Percentiles rank a stretch among this genome's conserved stretches.
Evolutionary conservation across 1,284 basidiomycete species (phyloP).

Genomic region (Microbotryomycetes sp.): DNA sequence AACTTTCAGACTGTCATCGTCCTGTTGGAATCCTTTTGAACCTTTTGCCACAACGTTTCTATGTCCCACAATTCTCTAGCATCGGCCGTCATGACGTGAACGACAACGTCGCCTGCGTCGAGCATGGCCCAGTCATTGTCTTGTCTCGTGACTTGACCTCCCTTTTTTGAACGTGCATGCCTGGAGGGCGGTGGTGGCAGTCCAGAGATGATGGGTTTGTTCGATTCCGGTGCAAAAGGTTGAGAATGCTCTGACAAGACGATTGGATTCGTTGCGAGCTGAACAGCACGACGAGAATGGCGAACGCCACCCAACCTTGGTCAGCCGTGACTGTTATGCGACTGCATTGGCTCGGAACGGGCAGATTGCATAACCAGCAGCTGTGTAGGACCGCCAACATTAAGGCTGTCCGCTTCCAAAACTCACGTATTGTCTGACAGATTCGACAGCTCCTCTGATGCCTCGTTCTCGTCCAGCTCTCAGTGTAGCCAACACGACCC

Average conservation of each 20-base stretch:
- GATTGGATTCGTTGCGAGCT: constrained; percentile 28
- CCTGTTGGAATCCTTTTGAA: constrained; percentile 1
- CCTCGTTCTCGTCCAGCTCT: constrained; percentile 34
- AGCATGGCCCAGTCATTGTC: constrained; percentile 35
- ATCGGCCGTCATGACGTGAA: constrained; percentile 36
- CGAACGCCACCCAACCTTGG: too few relatives aligned
- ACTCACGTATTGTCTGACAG: constrained; percentile 31
- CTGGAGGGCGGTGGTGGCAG: constrained; percentile 19
- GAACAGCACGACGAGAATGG: too few relatives aligned
- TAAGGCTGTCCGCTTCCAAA: background rate
- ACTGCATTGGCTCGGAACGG: background rate
- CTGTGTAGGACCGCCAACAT: background rate
- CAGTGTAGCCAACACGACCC: constrained; percentile 35
- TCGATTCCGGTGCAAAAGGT: constrained; percentile 22
- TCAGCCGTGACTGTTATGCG: too few relatives aligned
- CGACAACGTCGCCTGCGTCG: constrained; percentile 35
- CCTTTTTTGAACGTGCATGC: constrained; percentile 19
- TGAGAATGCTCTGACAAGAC: background rate
- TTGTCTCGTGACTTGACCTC: constrained; percentile 8
- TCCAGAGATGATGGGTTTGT: constrained; percentile 17
- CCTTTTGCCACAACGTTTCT: constrained; percentile 31
- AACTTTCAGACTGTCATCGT: too few relatives aligned
- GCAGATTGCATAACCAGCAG: constrained; percentile 9
- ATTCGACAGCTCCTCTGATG: constrained; percentile 35
- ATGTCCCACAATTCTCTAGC: constrained; percentile 34